Conservation (phyloP, 257 asterid genomes). For the Asclepias syriaca region DNA sequence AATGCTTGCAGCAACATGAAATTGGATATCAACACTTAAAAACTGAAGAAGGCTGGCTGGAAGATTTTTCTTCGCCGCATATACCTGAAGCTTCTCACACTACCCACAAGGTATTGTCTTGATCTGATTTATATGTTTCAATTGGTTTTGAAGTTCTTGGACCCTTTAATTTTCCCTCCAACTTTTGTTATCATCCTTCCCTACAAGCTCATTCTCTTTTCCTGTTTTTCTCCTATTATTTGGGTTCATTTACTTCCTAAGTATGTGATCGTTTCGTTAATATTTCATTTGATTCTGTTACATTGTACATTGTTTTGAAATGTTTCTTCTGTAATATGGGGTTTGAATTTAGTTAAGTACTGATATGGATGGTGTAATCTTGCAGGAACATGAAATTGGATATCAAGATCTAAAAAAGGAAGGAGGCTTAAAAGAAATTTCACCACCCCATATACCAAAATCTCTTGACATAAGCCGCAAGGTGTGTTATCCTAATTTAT, state of each 20-base stretch:
- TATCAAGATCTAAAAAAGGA: slow-evolving; percentile 56
- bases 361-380: slow-evolving; percentile 33
- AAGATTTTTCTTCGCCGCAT: slow-evolving; percentile 16
- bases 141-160: neutral
- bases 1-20: slow-evolving; percentile 62
- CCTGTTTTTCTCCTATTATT: too few relatives aligned
- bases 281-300: neutral
- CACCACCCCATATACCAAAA: slow-evolving; percentile 42
- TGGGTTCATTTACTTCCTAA: neutral
- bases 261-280: too few relatives aligned
- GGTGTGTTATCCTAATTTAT: slow-evolving; percentile 38
- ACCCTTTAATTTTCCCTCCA: too few relatives aligned
- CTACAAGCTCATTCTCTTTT: too few relatives aligned
- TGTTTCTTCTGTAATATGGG: neutral
- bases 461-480: slow-evolving; percentile 43
- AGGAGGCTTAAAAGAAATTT: slow-evolving; percentile 51
- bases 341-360: slow-evolving; percentile 11
- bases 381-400: slow-evolving; percentile 64
- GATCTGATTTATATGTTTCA: neutral
- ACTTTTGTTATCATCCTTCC: too few relatives aligned
- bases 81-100: slow-evolving; percentile 40
- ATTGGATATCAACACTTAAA: slow-evolving; percentile 51
- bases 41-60: slow-evolving; percentile 49
- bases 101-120: slow-evolving; percentile 52
- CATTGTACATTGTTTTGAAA: neutral